Evolutionary conservation across 2,329 filamentous ascomycete species (phyloP).

Genomic region (Ophiostoma quercus): DNA sequence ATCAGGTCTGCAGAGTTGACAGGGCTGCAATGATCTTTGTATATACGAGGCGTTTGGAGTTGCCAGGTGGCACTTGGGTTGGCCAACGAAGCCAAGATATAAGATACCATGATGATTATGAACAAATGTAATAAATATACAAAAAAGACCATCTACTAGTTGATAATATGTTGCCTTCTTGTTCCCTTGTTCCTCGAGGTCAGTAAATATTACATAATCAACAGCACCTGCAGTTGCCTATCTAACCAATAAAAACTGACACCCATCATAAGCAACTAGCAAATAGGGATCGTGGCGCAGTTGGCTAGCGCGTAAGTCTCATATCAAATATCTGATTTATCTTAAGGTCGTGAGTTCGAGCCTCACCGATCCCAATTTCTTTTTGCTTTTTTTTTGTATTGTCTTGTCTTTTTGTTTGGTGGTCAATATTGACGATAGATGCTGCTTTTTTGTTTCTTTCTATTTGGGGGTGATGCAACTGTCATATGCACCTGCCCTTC

Average conservation of each 20-base stretch:
- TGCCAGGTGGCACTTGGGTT: not conserved
- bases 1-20: not conserved
- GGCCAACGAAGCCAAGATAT: not conserved
- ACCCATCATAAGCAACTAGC: not conserved
- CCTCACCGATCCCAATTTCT: conserved; percentile 25
- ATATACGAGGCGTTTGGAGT: conserved; percentile 20
- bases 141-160: not conserved
- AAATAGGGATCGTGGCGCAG: conserved; percentile 18
- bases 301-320: conserved; percentile 18
- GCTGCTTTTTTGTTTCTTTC: too few relatives aligned
- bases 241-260: not conserved
- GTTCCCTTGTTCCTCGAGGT: too few relatives aligned
- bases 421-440: too few relatives aligned
- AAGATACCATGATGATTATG: not conserved
- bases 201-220: not conserved
- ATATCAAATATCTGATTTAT: conserved; percentile 15
- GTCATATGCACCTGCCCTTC: not conserved
- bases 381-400: not conserved
- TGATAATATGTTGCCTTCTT: not conserved
- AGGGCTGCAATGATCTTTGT: conserved; percentile 3
- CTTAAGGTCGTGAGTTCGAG: conserved; percentile 29
- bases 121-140: not conserved
- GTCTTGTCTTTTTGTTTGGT: not conserved
- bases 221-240: not conserved
- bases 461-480: too few relatives aligned